Percentiles rank a stretch among this genome's conserved stretches.
Conservation (phyloP, 78 protist species). For the Planoprotostelium fungivorum region DNA sequence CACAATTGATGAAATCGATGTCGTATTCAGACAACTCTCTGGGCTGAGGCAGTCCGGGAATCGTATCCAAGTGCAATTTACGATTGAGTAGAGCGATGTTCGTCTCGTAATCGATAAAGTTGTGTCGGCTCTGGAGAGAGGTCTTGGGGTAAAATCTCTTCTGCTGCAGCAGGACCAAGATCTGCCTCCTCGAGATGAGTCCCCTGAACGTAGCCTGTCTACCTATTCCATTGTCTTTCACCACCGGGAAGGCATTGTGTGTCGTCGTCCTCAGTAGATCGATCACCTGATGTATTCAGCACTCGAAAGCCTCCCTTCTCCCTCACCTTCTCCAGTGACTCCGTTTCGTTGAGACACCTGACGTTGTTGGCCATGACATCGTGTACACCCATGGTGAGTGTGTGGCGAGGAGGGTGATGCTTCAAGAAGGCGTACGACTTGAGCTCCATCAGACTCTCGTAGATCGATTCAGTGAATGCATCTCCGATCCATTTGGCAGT, state of each 20-base stretch:
- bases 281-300: background rate
- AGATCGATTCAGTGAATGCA: slow-evolving; percentile 56
- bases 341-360: background rate
- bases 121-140: background rate
- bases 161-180: background rate
- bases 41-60: background rate
- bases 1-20: background rate
- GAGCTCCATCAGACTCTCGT: slow-evolving; percentile 65
- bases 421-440: slow-evolving; percentile 51
- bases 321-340: background rate
- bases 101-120: background rate
- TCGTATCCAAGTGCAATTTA: background rate
- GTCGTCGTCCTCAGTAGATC: background rate
- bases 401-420: slow-evolving; percentile 39
- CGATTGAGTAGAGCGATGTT: background rate
- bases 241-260: background rate
- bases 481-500: slow-evolving; percentile 77
- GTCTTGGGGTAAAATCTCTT: background rate
- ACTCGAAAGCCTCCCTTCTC: background rate
- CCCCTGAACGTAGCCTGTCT: background rate
- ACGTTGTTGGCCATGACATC: slow-evolving; percentile 49
- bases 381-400: slow-evolving; percentile 15
- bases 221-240: background rate
- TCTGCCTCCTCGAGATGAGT: background rate
- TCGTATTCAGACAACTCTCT: background rate